Evolutionary conservation across 1,284 basidiomycete species (phyloP).

Genomic region (Stygiomarasmius scandens): DNA sequence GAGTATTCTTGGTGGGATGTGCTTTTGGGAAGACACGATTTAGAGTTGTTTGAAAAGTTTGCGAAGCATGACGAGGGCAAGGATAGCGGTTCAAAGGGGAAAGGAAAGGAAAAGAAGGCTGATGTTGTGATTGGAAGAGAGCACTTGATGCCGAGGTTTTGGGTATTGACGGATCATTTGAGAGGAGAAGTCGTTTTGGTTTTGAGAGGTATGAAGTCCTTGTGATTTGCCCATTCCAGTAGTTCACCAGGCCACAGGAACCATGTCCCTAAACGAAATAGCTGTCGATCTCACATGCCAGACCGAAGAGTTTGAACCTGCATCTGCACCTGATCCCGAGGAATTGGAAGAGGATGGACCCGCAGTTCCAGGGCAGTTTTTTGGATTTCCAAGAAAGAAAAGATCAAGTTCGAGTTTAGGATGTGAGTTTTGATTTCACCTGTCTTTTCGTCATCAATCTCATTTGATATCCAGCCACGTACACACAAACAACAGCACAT

Average conservation of each 20-base stretch:
- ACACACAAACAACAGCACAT: constrained; percentile 20
- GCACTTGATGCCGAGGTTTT: constrained; percentile 76
- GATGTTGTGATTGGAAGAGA: constrained; percentile 61
- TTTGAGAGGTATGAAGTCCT: constrained; percentile 51
- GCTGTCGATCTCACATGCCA: constrained; percentile 84
- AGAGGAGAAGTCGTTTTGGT: constrained; percentile 75
- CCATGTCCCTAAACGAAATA: constrained; percentile 81
- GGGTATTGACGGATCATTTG: constrained; percentile 78
- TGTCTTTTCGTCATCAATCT: not conserved
- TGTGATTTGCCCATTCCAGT: constrained; percentile 5
- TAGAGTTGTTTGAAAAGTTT: constrained; percentile 73
- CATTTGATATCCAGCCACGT: not conserved
- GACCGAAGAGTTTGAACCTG: constrained; percentile 65
- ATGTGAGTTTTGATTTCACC: not conserved
- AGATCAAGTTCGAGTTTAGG: not conserved
- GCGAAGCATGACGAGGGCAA: constrained; percentile 36
- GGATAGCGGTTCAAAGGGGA: constrained; percentile 27
- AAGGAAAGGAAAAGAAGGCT: constrained; percentile 30
- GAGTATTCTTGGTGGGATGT: constrained; percentile 82
- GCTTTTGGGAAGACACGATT: constrained; percentile 73
- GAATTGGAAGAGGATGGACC: constrained; percentile 37
- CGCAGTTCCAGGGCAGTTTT: constrained; percentile 29
- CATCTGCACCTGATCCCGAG: constrained; percentile 31
- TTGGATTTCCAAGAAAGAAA: constrained; percentile 17
- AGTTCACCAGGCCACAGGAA: constrained; percentile 44